These are phyloP conservation scores for Leptographium wingfieldii DNA, from an alignment of 2,329 filamentous ascomycete genomes.

Conservation along the genomic window DNA sequence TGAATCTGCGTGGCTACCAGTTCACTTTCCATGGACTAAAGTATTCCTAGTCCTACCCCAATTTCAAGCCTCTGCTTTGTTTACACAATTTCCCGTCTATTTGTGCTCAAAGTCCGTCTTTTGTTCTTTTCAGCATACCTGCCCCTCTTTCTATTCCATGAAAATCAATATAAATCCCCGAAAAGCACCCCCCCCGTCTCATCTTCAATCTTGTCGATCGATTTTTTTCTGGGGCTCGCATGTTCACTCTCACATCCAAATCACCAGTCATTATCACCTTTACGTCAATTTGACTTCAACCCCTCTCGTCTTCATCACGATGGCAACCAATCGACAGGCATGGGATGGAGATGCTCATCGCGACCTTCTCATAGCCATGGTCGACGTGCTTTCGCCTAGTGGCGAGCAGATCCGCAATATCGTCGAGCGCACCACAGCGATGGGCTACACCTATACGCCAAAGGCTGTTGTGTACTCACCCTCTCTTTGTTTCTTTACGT, in stretches of 20 bases:
- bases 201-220: neutral
- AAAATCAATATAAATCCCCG: neutral
- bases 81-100: neutral
- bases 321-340: constrained; percentile 6
- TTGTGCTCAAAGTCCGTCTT: neutral
- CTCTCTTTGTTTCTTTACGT: neutral
- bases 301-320: neutral
- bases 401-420: constrained; percentile 15
- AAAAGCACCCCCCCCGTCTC: neutral
- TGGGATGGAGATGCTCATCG: constrained; percentile 18
- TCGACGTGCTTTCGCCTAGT: constrained; percentile 13
- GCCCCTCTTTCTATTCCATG: neutral
- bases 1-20: constrained; percentile 16
- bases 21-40: constrained; percentile 12
- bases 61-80: neutral
- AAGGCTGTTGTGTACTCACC: constrained; percentile 18
- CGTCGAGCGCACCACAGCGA: constrained; percentile 12
- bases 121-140: neutral
- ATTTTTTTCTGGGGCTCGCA: neutral
- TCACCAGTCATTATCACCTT: neutral
- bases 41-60: neutral
- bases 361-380: constrained; percentile 17
- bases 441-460: constrained; percentile 16
- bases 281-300: neutral
- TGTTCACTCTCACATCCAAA: neutral